Evolutionary conservation across 108 stramenopile species (phyloP).

Genomic region (Pseudonitzschia pungens): DNA sequence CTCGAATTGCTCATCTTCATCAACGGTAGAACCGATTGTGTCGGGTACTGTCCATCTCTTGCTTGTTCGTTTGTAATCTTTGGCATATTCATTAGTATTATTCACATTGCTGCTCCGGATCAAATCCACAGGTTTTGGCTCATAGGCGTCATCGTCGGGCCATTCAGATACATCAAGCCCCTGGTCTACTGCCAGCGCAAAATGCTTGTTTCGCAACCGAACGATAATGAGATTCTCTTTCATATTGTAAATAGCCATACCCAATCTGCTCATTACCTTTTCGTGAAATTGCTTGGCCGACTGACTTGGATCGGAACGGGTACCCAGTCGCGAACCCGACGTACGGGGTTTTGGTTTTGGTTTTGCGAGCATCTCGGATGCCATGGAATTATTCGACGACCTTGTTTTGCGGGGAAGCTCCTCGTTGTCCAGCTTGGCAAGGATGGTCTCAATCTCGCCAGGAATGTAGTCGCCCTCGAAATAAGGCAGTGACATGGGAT

Average conservation of each 20-base stretch:
- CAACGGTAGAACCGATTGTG: slow-evolving; percentile 46
- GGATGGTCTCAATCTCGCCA: slow-evolving; percentile 92
- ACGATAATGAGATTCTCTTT: slow-evolving; percentile 83
- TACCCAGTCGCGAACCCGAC: slow-evolving; percentile 50
- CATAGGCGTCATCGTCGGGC: slow-evolving; percentile 49
- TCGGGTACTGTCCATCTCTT: not conserved
- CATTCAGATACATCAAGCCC: slow-evolving; percentile 58
- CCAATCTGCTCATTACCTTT: slow-evolving; percentile 74
- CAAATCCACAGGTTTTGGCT: slow-evolving; percentile 1
- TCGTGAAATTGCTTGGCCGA: slow-evolving; percentile 52
- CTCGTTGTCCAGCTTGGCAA: slow-evolving; percentile 47
- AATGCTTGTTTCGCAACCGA: slow-evolving; percentile 63
- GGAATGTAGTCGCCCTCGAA: slow-evolving; percentile 97
- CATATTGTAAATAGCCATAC: slow-evolving; percentile 65
- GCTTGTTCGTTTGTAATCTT: slow-evolving; percentile 12
- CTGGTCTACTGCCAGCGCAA: slow-evolving; percentile 60
- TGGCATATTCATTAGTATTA: not conserved
- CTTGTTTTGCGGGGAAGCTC: not conserved
- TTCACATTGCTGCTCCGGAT: slow-evolving; percentile 17
- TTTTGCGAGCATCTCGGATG: slow-evolving; percentile 37
- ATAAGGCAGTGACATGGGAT: slow-evolving; percentile 80
- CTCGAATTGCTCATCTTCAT: slow-evolving; percentile 72
- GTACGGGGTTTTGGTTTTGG: slow-evolving; percentile 32
- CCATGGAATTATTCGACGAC: slow-evolving; percentile 9
- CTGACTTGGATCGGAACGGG: slow-evolving; percentile 63